Base-by-base conservation (phyloP, 2,329 filamentous ascomycete species). In the Nakataea oryzae region DNA sequence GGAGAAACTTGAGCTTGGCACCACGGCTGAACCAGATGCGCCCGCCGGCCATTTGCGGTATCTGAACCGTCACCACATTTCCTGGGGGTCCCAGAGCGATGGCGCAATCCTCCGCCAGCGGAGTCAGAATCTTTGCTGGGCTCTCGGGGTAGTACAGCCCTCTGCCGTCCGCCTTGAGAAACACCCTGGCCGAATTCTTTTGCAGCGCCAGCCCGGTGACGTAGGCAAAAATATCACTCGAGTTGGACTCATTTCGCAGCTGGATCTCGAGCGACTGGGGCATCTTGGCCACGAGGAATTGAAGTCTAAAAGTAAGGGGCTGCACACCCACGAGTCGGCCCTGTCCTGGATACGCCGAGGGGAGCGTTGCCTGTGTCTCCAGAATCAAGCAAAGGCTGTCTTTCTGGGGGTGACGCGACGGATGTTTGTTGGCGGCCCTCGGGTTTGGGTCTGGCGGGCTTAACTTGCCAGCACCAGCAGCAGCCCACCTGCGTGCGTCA, bases 31-130 rank as follows among this genome's bases (percentile, higher is more conserved):
- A 84, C 82, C 84, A 89, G 68, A 89, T 81, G 61, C 86, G 77
- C 1, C 81, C 86, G 24, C 85, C 85, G 6, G 84, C 84, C 9
- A 88, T 78, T 66, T 85, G 85, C 1, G 86, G 86, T 60, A 89
- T 85, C 0, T 76, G 81, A 11, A 84, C 77, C 1, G 74, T 79
- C 27, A 78, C 79, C 0, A 78, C 82, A 66, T 75, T 78, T 1
- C 84, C 84, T 0, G 83, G 79, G 0, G 75, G 70, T 3, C 85
- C 84, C 9, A 89, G 77, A 0, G 78, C 76, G 62, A 89, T 88
- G 14, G 83, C 82, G 67, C 80, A 82, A 69, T 88, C 78, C 56
- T 76, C 76, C n/a, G 75, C 69, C 6, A 88, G 75, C 1, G 79
- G 77, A 13, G 78, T 72, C 24, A 79, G 76, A 58, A 79, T 77